Percentiles rank a stretch among this genome's conserved stretches.
Conservation (phyloP, 768 basidiomycete genomes). For the Phanerodontia chrysosporium region DNA sequence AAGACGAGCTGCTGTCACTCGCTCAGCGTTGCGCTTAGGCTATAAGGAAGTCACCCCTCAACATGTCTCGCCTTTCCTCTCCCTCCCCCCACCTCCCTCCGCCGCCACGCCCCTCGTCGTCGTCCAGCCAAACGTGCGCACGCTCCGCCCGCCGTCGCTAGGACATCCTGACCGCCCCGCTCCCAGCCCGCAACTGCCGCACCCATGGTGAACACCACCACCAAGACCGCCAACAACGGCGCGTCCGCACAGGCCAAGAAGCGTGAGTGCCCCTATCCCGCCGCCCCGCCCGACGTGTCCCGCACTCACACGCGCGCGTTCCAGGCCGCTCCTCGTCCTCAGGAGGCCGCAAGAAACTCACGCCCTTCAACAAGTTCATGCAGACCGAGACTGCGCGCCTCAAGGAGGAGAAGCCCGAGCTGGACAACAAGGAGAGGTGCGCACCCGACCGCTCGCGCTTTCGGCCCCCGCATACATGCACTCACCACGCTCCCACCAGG, state of each 20-base stretch:
- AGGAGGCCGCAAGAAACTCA: constrained; percentile 56
- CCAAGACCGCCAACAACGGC: constrained; percentile 11
- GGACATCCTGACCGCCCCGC: not conserved
- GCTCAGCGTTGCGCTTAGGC: constrained; percentile 4
- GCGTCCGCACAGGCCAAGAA: constrained; percentile 15
- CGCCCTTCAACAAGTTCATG: constrained; percentile 78
- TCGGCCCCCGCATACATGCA: constrained; percentile 4
- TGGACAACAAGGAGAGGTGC: constrained; percentile 72
- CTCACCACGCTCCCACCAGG: constrained; percentile 15
- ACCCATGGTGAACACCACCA: constrained; percentile 11
- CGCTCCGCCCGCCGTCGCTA: not conserved
- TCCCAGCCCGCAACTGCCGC: not conserved
- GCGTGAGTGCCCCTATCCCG: constrained; percentile 18
- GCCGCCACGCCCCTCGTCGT: constrained; percentile 9
- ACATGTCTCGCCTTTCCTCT: constrained; percentile 23
- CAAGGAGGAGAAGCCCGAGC: constrained; percentile 70
- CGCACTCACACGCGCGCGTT: not conserved
- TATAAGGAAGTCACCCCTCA: constrained; percentile 18
- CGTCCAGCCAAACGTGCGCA: constrained; percentile 1
- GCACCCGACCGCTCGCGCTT: constrained; percentile 11
- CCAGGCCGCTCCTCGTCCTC: constrained; percentile 8
- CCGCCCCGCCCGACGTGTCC: not conserved
- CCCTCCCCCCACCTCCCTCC: constrained; percentile 22
- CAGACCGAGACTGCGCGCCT: constrained; percentile 75
- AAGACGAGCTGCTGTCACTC: constrained; percentile 11